Percentiles rank a stretch among this genome's conserved stretches.
Conservation (phyloP, 345 rosid species). For the Gossypium mustelinum region DNA sequence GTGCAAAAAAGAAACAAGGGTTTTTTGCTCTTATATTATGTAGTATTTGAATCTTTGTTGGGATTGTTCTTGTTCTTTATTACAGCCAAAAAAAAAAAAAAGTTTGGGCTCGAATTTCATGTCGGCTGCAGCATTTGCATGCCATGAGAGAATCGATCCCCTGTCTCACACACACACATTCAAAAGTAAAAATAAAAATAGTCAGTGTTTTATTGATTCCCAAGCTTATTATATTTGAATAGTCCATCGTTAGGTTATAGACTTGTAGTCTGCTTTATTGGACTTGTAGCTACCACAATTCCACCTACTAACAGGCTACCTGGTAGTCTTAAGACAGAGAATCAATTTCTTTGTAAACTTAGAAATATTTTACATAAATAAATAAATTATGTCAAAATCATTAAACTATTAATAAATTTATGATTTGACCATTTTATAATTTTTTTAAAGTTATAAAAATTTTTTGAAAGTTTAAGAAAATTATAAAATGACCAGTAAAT, state of each 20-base stretch:
- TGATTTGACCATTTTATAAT: rapidly evolving
- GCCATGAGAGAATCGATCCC: not conserved
- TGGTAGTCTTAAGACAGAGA: not conserved
- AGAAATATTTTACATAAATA: too few relatives aligned
- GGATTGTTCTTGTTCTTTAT: slow-evolving; percentile 10
- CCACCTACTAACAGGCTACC: not conserved
- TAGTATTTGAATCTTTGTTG: slow-evolving; percentile 8
- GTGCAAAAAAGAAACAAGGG: slow-evolving; percentile 1
- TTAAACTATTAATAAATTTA: too few relatives aligned
- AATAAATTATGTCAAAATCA: rapidly evolving
- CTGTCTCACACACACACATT: not conserved
- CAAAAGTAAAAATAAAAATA: not conserved
- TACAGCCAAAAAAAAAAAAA: not conserved
- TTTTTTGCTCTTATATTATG: not conserved
- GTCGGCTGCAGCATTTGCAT: slow-evolving; percentile 4
- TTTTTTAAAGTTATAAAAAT: too few relatives aligned
- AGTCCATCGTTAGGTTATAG: not conserved
- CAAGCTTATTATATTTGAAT: not conserved
- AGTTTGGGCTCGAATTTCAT: slow-evolving; percentile 5
- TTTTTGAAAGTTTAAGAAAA: too few relatives aligned
- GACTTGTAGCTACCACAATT: not conserved
- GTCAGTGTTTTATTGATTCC: not conserved
- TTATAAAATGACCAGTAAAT: rapidly evolving
- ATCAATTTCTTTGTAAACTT: too few relatives aligned
- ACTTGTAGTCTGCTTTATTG: not conserved